Evolutionary conservation across 129 eudicot genomes (phyloP), one percentile per base, ranked within the genome.

Genomic region (Pittosporum tobira): DNA sequence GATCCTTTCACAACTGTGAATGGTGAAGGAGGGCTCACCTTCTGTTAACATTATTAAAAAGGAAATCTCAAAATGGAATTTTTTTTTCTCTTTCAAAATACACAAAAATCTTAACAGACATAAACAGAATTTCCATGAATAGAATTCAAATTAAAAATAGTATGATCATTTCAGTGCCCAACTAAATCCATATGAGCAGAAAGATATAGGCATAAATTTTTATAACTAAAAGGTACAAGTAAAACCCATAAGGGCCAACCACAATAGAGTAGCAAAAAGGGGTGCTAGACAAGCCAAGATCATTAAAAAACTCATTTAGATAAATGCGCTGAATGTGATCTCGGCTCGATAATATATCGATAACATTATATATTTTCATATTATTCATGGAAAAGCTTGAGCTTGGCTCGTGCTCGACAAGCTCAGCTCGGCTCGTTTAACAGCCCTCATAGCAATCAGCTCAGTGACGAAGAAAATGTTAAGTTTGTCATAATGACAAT

Each of bases 1-100:
- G 95, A 81, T 64, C 97, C 97, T 76, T 90, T 85, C 59, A 79
- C 76, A 24, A 85, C 87, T 11, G 71, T 65, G 69, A 82, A 90
- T 2, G 83, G 82, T 29, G 78, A 29, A 37, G 97, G 97, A 36
- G 95, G 94, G 44, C 73, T 77, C 72, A 90, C 80, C 48, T 85
- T 90, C 97, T 89, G 87, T 58, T 19, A 38, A 15, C 54, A 2
- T 43, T 25, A 30, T 24, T 1, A 13, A 13, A 52, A 45, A 18
- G 7, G 4, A n/a, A 2, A 14, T n/a, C 49, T 45, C 22, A 45
- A 18, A 45, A 45, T 2, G 18, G 49, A 45, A n/a, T n/a, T n/a
- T n/a, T n/a, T n/a, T 13, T 14, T 44, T 3, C 25, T 48, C 7
- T n/a, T 14, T 15, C 0, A 52, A 2, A 26, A 52, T 22, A 3